Base-by-base conservation (phyloP, 169 alveolate species). In the Ophryocystis elektroscirrha region DNA sequence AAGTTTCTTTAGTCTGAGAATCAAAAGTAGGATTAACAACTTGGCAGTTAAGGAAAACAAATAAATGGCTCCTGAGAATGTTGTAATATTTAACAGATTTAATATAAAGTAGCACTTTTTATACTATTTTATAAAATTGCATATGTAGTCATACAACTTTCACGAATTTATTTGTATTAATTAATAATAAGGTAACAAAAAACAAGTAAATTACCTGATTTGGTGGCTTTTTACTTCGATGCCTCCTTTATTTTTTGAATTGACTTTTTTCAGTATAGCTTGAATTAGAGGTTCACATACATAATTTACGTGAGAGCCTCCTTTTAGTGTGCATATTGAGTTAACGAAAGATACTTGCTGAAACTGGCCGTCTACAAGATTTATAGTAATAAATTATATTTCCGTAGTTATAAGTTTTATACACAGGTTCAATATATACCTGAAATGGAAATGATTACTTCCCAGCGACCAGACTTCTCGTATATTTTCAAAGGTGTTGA, bases 11-110 rank as follows among this genome's bases (percentile, higher is more conserved):
- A 2, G 98, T 94, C 64, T 94, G 96, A 9, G 98, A 90, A 65
- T 94, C 98, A 71, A 94, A 94, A 4, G 98, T 81, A 0, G 99
- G 98, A 71, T 94, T 94, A 56, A 77, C 97, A 42, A 94, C 87
- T 53, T 75, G 79, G 43, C 96, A 81, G 65, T 89, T 90, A 39
- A 94, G 90, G 69, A 94, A 94, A 30, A 91, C 77, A 94, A 92
- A 87, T 32, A 88, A 68, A 64, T 88, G 93, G 51, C 73, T 71
- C 55, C 64, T 59, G 55, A 56, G 41, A 15, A 41, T 43, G 49
- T 51, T 1, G 19, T 45, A 7, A n/a, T n/a, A n/a, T n/a, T n/a
- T n/a, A n/a, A n/a, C n/a, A n/a, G n/a, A n/a, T n/a, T n/a, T n/a
- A n/a, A n/a, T n/a, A n/a, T n/a, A n/a, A n/a, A n/a, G n/a, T n/a